Evolutionary conservation across 176 grass and related monocot genomes (phyloP).

Genomic region (Secale cereale): DNA sequence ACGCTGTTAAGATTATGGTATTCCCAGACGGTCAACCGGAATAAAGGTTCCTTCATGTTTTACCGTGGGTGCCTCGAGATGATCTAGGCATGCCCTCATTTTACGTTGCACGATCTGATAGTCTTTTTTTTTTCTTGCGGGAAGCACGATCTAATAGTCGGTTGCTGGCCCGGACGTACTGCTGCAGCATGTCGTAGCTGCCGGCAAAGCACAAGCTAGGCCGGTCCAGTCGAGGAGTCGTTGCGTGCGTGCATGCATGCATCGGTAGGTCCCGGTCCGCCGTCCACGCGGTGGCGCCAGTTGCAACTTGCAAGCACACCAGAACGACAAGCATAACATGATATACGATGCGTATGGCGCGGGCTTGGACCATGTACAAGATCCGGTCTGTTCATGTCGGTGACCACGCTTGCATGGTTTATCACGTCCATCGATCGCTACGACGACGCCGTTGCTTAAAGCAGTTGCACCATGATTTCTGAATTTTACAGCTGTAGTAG

Average conservation of each 20-base stretch:
- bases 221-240: not conserved
- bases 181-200: no score
- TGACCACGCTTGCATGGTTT: not conserved
- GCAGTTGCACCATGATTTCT: not conserved
- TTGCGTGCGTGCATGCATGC: not conserved
- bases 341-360: not conserved
- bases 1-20: no score
- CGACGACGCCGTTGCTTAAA: not conserved
- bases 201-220: not conserved
- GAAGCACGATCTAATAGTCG: no score
- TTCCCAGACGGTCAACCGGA: no score
- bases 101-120: no score
- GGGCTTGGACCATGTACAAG: not conserved
- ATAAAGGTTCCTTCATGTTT: no score
- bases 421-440: not conserved
- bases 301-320: no score
- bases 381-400: not conserved
- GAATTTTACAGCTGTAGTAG: not conserved
- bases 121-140: no score
- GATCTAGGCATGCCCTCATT: no score
- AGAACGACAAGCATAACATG: not conserved
- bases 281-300: not conserved
- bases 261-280: slow-evolving; percentile 13
- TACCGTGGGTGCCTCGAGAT: no score
- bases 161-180: no score